Percentiles rank a stretch among this genome's conserved stretches.
Evolutionary conservation across 2,329 filamentous ascomycete genomes (phyloP).

Genomic region (Annulohypoxylon truncatum): DNA sequence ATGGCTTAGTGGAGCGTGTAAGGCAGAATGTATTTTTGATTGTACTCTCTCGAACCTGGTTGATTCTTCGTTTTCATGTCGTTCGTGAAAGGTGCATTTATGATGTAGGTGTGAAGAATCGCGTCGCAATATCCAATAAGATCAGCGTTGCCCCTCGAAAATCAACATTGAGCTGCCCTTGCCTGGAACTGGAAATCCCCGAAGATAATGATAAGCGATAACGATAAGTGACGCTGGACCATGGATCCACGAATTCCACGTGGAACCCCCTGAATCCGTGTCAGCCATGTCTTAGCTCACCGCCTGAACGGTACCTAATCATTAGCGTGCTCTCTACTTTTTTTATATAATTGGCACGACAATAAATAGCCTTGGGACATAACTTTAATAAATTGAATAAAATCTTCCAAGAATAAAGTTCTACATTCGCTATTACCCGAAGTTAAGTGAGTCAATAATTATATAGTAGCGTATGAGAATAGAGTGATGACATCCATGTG

Average conservation of each 20-base stretch:
- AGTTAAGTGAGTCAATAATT: too few relatives aligned
- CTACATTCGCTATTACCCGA: too few relatives aligned
- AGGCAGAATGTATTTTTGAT: not conserved
- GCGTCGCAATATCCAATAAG: not conserved
- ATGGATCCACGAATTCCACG: constrained; percentile 7
- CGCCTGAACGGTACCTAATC: constrained; percentile 9
- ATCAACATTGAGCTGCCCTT: constrained; percentile 34
- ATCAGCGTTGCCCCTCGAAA: constrained; percentile 31
- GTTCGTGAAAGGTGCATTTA: not conserved
- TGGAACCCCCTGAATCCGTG: not conserved
- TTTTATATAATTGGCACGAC: not conserved
- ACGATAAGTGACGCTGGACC: constrained; percentile 5
- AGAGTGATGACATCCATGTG: too few relatives aligned
- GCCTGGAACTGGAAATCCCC: not conserved
- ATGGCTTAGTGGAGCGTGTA: not conserved
- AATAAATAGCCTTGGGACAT: not conserved
- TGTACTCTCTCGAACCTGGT: not conserved
- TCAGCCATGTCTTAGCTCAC: not conserved
- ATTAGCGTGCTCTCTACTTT: not conserved
- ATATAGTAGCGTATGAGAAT: too few relatives aligned
- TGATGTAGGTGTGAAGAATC: not conserved
- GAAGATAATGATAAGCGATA: constrained; percentile 9
- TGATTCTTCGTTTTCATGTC: not conserved
- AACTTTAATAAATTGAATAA: too few relatives aligned
- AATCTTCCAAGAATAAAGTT: too few relatives aligned